Evolutionary conservation across 805 yeast genomes (phyloP).

Genomic region (Yamadazyma paraphyllophila): DNA sequence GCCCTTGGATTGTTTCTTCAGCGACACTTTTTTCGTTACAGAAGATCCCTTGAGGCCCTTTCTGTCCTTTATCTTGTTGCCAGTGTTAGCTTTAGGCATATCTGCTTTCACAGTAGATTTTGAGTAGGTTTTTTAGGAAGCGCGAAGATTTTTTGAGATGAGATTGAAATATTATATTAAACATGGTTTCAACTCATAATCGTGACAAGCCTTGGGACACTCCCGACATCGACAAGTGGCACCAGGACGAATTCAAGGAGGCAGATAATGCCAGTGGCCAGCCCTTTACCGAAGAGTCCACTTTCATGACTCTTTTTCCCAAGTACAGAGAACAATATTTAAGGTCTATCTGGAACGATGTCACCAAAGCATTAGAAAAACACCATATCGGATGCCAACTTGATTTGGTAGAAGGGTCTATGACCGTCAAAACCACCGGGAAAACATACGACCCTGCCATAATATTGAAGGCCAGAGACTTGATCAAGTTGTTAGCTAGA

Average conservation of each 20-base stretch:
- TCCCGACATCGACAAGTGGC: constrained; percentile 92
- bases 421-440: constrained; percentile 94
- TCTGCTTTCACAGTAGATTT: background rate
- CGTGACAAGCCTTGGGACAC: constrained; percentile 98
- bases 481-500: constrained; percentile 89
- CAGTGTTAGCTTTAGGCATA: background rate
- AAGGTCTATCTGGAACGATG: constrained; percentile 90
- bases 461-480: constrained; percentile 89
- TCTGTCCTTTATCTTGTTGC: background rate
- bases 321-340: constrained; percentile 92
- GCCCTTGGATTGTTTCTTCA: constrained; percentile 10
- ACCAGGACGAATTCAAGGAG: constrained; percentile 78
- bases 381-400: constrained; percentile 79
- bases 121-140: background rate
- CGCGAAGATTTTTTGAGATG: constrained; percentile 13
- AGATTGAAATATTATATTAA: constrained; percentile 5
- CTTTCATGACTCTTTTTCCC: constrained; percentile 93
- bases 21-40: background rate
- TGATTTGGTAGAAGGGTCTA: constrained; percentile 92
- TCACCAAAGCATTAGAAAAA: constrained; percentile 72
- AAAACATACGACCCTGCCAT: constrained; percentile 95
- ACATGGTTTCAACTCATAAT: constrained; percentile 90
- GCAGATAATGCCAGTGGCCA: constrained; percentile 85
- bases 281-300: constrained; percentile 93
- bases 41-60: too few species aligned